These are phyloP conservation scores for Quercus dentata DNA, from an alignment of 306 rosid species.

Conservation along the genomic window DNA sequence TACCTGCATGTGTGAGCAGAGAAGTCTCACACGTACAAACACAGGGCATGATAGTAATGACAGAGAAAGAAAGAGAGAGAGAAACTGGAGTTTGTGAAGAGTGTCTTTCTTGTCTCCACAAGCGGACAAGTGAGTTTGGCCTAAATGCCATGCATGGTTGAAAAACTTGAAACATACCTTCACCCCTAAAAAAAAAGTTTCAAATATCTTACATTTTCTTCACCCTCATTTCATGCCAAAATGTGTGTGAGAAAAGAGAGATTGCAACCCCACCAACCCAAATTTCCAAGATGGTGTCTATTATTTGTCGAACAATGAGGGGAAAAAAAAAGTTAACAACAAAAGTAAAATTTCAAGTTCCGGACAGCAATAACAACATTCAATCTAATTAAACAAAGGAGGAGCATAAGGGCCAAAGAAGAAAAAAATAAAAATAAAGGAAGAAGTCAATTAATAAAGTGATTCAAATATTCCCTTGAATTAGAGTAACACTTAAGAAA, in stretches of 20 bases:
- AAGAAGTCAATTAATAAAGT: conserved; percentile 13
- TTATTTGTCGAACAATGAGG: background rate
- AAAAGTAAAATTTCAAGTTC: background rate
- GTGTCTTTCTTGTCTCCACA: conserved; percentile 58
- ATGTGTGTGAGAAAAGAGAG: background rate
- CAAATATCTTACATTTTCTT: conserved; percentile 8
- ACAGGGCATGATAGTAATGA: conserved; percentile 13
- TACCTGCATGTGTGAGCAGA: conserved; percentile 21
- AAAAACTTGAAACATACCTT: conserved; percentile 32
- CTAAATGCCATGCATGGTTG: conserved; percentile 49
- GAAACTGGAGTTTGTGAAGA: conserved; percentile 38
- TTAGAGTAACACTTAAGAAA: conserved; percentile 21
- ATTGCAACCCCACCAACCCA: background rate
- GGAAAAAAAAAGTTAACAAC: background rate
- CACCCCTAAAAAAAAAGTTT: conserved; percentile 5
- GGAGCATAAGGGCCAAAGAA: background rate
- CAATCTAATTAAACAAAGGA: background rate
- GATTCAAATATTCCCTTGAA: conserved; percentile 40
- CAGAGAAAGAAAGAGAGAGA: conserved; percentile 5
- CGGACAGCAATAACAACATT: conserved; percentile 5
- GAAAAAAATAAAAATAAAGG: background rate
- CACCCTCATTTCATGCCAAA: conserved; percentile 29
- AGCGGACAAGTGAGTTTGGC: conserved; percentile 41
- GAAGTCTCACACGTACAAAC: conserved; percentile 6
- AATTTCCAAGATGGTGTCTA: background rate